phyloP scores from a whole-genome alignment of 2,329 filamentous ascomycete species.

The Venturia carpophila region DNA sequence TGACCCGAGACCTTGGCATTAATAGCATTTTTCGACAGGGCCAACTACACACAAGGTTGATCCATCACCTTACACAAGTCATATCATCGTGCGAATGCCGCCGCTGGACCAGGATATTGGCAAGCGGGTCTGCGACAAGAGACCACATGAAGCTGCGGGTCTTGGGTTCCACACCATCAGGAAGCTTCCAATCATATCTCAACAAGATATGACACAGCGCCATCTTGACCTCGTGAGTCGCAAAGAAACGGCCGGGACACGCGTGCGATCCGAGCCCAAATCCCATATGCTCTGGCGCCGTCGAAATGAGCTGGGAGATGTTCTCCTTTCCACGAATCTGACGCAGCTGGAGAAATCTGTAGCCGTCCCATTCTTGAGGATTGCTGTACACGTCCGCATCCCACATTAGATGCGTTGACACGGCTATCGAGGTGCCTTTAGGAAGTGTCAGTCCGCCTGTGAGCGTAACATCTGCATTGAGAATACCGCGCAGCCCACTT shows the following conservation, averaged over 20 bases:
- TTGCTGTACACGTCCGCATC: conserved; percentile 13
- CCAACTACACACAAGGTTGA: no score
- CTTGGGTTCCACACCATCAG: no score
- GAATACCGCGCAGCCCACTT: conserved; percentile 20
- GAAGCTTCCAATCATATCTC: conserved; percentile 17
- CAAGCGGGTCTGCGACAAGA: no score
- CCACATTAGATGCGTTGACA: neutral
- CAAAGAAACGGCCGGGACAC: conserved; percentile 39
- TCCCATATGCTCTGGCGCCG: neutral
- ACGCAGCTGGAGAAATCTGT: conserved; percentile 29
- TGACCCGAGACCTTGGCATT: no score
- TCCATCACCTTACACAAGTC: no score
- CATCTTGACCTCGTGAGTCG: conserved; percentile 40
- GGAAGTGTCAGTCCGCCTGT: neutral
- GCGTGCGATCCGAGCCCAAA: neutral
- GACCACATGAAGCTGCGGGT: no score
- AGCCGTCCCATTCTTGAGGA: conserved; percentile 25
- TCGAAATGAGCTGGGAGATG: conserved; percentile 20
- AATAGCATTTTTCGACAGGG: no score
- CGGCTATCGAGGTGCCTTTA: neutral
- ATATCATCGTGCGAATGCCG: no score
- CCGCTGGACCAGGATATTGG: no score
- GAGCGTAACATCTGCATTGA: neutral
- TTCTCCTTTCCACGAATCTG: conserved; percentile 31
- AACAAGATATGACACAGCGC: conserved; percentile 35